A percentile compares a stretch with the other conserved stretches of the same genome.
These are phyloP conservation scores for Penicillium angulare DNA, from an alignment of 495 filamentous ascomycete genomes.

Conservation along the genomic window DNA sequence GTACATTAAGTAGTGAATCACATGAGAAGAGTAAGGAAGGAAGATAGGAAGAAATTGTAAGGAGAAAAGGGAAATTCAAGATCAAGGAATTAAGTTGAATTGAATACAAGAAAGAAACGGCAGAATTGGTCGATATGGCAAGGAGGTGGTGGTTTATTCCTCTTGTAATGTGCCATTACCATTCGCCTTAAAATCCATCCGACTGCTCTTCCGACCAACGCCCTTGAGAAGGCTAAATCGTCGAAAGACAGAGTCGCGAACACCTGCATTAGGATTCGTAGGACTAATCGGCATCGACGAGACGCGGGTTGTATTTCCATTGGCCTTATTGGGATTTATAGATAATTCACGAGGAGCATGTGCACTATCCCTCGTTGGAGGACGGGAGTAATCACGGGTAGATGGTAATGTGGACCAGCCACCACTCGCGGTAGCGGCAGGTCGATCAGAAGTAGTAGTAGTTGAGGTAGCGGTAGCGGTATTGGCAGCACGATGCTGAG, in stretches of 20 bases:
- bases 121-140: too few species aligned
- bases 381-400: conserved; percentile 37
- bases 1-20: conserved; percentile 25
- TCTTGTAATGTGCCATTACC: conserved; percentile 34
- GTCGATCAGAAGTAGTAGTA: conserved; percentile 17
- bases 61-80: conserved; percentile 8
- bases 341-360: conserved; percentile 12
- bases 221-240: conserved; percentile 48
- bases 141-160: conserved; percentile 29
- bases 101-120: conserved; percentile 11
- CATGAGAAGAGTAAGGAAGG: conserved; percentile 19
- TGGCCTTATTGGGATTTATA: neutral
- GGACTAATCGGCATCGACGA: neutral
- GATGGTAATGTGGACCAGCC: conserved; percentile 43
- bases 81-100: too few species aligned
- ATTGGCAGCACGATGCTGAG: conserved; percentile 29
- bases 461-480: conserved; percentile 13
- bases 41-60: conserved; percentile 5
- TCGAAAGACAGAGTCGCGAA: conserved; percentile 48
- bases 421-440: conserved; percentile 25
- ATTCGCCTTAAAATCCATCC: conserved; percentile 39
- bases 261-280: conserved; percentile 14
- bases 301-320: conserved; percentile 1
- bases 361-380: conserved; percentile 34
- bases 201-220: conserved; percentile 44